phyloP scores from a whole-genome alignment of 495 filamentous ascomycete species.

The Tuber aestivum region DNA sequence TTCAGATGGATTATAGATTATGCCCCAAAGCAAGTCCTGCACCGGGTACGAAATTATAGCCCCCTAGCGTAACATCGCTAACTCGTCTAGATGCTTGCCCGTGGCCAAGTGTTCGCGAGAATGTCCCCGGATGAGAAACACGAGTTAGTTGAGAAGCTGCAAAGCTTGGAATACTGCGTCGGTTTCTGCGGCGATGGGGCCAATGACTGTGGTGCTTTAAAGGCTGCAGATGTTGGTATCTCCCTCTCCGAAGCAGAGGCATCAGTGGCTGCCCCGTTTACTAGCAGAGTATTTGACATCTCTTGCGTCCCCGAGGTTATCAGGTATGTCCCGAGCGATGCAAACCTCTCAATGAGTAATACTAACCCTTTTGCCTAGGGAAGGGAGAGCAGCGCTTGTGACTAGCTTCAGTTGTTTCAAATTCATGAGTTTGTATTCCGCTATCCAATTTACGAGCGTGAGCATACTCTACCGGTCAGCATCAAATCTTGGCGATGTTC shows the following conservation, averaged over 20 bases:
- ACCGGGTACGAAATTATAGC: slow-evolving; percentile 51
- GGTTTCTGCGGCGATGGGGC: slow-evolving; percentile 98
- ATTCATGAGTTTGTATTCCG: slow-evolving; percentile 98
- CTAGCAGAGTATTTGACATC: slow-evolving; percentile 91
- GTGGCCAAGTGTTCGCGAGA: slow-evolving; percentile 88
- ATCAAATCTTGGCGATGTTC: slow-evolving; percentile 95
- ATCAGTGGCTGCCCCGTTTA: slow-evolving; percentile 95
- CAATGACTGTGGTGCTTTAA: slow-evolving; percentile 96
- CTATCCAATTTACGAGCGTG: slow-evolving; percentile 98
- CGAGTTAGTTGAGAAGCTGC: slow-evolving; percentile 93
- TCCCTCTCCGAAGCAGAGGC: slow-evolving; percentile 97
- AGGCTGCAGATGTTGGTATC: slow-evolving; percentile 97
- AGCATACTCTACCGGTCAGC: slow-evolving; percentile 94
- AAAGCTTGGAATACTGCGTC: slow-evolving; percentile 90
- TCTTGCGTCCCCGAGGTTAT: slow-evolving; percentile 94
- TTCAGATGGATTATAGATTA: slow-evolving; percentile 96
- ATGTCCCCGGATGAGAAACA: slow-evolving; percentile 99
- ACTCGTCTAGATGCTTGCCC: slow-evolving; percentile 67
- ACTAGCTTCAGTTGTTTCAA: slow-evolving; percentile 99
- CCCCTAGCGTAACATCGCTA: slow-evolving; percentile 18
- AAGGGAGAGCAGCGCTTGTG: slow-evolving; percentile 88
- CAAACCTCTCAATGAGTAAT: slow-evolving; percentile 7
- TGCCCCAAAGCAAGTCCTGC: slow-evolving; percentile 67
- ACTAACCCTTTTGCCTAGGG: slow-evolving; percentile 48
- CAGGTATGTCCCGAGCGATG: slow-evolving; percentile 47